phyloP scores from a whole-genome alignment of 2,329 filamentous ascomycete species.

The Venturia asperata region DNA sequence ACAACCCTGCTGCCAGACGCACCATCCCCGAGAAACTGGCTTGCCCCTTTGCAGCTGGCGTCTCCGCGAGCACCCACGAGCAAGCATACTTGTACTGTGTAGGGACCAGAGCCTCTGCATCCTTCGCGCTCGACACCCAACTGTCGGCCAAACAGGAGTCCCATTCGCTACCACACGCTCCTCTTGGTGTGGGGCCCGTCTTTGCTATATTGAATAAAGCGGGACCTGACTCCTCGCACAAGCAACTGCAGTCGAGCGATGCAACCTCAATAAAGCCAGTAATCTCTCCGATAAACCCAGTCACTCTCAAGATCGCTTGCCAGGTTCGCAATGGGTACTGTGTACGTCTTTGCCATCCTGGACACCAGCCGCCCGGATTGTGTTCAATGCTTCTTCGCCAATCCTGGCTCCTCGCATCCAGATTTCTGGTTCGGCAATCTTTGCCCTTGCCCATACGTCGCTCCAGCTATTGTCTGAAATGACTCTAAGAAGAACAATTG shows the following conservation, averaged over 20 bases:
- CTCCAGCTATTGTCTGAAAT: background rate
- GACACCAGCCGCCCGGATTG: slow-evolving; percentile 7
- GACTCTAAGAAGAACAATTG: background rate
- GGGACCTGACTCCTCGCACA: background rate
- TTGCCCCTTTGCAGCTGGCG: background rate
- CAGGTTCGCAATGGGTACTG: slow-evolving; percentile 7
- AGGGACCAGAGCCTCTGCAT: background rate
- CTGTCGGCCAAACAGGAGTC: background rate
- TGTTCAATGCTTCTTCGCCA: background rate
- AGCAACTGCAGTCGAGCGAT: slow-evolving; percentile 7
- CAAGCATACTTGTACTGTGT: too few species aligned
- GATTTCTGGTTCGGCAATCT: slow-evolving; percentile 5
- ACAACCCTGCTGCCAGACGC: slow-evolving; percentile 1
- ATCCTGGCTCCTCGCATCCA: slow-evolving; percentile 3
- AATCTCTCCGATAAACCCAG: slow-evolving; percentile 5
- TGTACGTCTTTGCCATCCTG: slow-evolving; percentile 7
- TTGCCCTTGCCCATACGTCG: background rate
- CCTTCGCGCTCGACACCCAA: background rate
- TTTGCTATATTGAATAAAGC: slow-evolving; percentile 10
- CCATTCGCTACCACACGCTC: background rate
- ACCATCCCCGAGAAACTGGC: background rate
- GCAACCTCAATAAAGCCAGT: slow-evolving; percentile 14
- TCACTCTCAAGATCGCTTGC: slow-evolving; percentile 6
- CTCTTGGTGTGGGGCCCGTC: background rate
- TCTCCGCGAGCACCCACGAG: too few species aligned